Conservation (phyloP, 139 green algal genomes). For the Picochlorum sp. region DNA sequence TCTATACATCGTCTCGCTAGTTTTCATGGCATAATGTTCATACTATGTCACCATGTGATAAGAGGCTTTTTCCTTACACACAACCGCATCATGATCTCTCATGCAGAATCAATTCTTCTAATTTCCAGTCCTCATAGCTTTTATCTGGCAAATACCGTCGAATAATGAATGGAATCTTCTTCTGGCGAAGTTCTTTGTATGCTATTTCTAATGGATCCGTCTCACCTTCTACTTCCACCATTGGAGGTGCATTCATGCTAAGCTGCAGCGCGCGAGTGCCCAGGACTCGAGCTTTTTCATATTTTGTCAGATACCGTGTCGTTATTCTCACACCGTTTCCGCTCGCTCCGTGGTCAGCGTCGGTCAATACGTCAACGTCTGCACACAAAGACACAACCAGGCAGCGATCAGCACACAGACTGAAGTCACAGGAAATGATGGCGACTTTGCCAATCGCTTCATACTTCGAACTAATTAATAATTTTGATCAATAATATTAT, state of each 20-base stretch:
- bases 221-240: constrained; percentile 80
- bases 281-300: constrained; percentile 86
- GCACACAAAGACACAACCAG: neutral
- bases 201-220: constrained; percentile 74
- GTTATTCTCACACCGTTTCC: constrained; percentile 63
- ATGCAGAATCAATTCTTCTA: constrained; percentile 84
- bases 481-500: neutral
- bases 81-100: constrained; percentile 40
- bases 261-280: constrained; percentile 87
- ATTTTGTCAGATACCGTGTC: constrained; percentile 96
- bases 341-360: neutral
- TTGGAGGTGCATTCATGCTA: constrained; percentile 93
- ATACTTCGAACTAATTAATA: neutral
- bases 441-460: neutral
- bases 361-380: constrained; percentile 1
- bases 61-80: no score
- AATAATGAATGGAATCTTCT: constrained; percentile 98
- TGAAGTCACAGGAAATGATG: neutral
- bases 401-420: no score
- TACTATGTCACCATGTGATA: no score
- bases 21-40: no score
- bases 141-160: constrained; percentile 91
- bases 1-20: no score
- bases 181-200: constrained; percentile 86
- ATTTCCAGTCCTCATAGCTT: constrained; percentile 92